Evolutionary conservation across 225 moss, liverwort and hornwort genomes (phyloP).

Genomic region (Bryum argenteum): DNA sequence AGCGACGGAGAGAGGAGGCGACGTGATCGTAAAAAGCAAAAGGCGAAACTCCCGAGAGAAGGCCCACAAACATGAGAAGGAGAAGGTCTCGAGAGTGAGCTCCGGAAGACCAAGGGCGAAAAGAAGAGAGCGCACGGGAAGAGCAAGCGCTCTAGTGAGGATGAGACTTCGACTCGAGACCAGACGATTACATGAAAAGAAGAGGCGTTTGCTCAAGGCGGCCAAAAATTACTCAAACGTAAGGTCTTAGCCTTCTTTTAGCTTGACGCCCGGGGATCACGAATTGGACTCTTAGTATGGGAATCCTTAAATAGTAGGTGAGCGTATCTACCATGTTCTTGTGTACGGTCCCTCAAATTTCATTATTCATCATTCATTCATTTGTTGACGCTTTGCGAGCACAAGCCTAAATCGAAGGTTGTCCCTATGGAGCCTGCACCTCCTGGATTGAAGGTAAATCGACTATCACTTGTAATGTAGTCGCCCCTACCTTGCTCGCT

Average conservation of each 20-base stretch:
- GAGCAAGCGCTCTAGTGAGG: constrained; percentile 49
- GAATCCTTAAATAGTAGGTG: not conserved
- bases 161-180: constrained; percentile 42
- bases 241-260: constrained; percentile 12
- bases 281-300: not conserved
- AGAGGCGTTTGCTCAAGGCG: constrained; percentile 66
- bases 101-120: constrained; percentile 42
- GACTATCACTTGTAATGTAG: not conserved
- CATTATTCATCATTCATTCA: not conserved
- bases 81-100: constrained; percentile 49
- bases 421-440: constrained; percentile 56
- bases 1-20: constrained; percentile 65
- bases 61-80: constrained; percentile 42
- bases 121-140: constrained; percentile 48
- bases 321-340: not conserved
- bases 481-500: too few species aligned
- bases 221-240: constrained; percentile 69
- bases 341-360: not conserved
- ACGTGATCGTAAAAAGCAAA: constrained; percentile 53
- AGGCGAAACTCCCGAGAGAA: constrained; percentile 54
- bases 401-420: constrained; percentile 47
- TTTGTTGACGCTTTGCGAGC: constrained; percentile 33
- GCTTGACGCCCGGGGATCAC: not conserved
- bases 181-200: constrained; percentile 56
- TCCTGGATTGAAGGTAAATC: constrained; percentile 43